Base-by-base conservation (phyloP, 371 early-diverging fungal genomes). In the Mucor piriformis region DNA sequence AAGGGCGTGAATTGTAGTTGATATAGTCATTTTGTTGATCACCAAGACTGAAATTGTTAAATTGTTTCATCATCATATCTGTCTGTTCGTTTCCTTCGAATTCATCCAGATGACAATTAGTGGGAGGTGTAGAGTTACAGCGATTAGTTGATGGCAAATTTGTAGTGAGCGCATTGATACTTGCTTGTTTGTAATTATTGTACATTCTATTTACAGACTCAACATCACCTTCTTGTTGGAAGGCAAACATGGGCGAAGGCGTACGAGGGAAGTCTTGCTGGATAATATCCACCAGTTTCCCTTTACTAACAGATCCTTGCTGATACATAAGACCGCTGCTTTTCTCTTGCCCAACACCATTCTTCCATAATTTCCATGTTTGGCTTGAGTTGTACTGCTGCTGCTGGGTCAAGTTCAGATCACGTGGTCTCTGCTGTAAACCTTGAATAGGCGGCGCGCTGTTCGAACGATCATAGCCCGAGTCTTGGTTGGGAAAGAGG, bases 121-220 rank as follows among this genome's bases (percentile, higher is more conserved):
- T 40, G 16, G 61, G 61, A 29, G 61, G 61, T n/a, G 61, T 61
- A n/a, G 61, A 61, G 21, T 54, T 61, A 7, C 54, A 40, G 10
- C 61, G 61, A 24, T 32, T 37, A n/a, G 53, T 47, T 48, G n/a
- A n/a, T n/a, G 61, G 46, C 25, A 60, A 60, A 64, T 54, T 10
- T 18, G 54, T 37, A n/a, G 54, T 32, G 13, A 61, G 20, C 15
- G 61, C 24, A 23, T 49, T 54, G 7, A 60, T 42, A 27, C 54
- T 40, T 70, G 29, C n/a, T 24, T 71, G 59, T 50, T 66, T 73
- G 29, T 34, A 58, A 34, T 42, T 76, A 65, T 42, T 69, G 24
- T 44, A 61, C 48, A 53, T 53, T 35, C 54, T 53, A 57, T 57
- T 49, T 20, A 58, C 50, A 44, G 59, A 34, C 33, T 61, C 55